Base-by-base conservation (phyloP, 306 rosid species). In the Vachellia collinsii region DNA sequence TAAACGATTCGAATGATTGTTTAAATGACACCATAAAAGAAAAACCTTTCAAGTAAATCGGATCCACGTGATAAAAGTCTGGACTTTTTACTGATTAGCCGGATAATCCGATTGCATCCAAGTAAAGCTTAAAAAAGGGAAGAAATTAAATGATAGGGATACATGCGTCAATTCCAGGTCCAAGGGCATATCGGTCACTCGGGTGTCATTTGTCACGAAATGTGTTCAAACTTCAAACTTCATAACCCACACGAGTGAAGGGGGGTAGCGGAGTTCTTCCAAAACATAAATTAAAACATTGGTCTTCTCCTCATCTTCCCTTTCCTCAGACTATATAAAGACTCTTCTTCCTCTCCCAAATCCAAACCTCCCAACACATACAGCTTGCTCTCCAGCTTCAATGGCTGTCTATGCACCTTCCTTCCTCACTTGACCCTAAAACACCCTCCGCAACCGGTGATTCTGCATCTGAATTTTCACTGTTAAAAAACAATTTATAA, bases 131-230 rank as follows among this genome's bases (percentile, higher is more conserved):
- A 22, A 61, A 25, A 23, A 12, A 44, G 0, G 3, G 47, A 22
- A 46, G 22, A 13, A 36, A 44, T 23, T 7, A 44, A 70, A 23
- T 44, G 1, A 46, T 11, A 6, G 8, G 56, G 75, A 36, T 34
- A 70, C 58, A 70, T 41, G 58, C 46, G 77, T 70, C 76, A 79
- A 79, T 70, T 56, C 19, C 0, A 54, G 7, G 77, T 56, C 16
- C 14, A 69, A 46, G 78, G 77, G 38, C 71, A 43, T 59, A 22
- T 43, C n/a, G 11, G 79, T 37, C 71, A 76, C 47, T 76, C 48
- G 20, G 0, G 0, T 0, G 41, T 3, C 56, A 34, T 0, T 0
- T 0, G 41, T 3, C 56, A 48, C 25, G 13, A 78, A 69, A 59
- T 42, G 34, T n/a, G 70, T 79, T 56, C 72, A 58, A 44, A 70